Conservation (phyloP, 2,329 filamentous ascomycete genomes). For the Coniochaeta sp. region DNA sequence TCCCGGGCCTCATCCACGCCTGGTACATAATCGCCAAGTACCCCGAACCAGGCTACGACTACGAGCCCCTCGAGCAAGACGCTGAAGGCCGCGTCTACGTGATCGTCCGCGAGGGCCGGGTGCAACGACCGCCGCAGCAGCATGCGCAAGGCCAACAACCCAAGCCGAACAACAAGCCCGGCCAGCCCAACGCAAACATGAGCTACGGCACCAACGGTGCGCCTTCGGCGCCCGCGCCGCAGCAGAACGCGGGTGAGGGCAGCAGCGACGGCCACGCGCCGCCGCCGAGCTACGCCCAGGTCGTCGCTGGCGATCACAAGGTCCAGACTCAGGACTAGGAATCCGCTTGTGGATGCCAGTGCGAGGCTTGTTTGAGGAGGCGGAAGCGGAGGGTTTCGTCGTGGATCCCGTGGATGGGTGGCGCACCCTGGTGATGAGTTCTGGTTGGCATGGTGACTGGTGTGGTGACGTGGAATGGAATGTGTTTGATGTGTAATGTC, state of each 20-base stretch:
- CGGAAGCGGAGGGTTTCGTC: conserved; percentile 6
- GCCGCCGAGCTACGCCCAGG: conserved; percentile 85
- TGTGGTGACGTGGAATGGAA: background rate
- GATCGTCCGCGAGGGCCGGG: conserved; percentile 56
- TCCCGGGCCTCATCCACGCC: conserved; percentile 86
- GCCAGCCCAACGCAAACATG: conserved; percentile 6
- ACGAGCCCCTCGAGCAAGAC: conserved; percentile 54
- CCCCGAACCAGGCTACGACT: conserved; percentile 67
- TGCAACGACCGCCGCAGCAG: conserved; percentile 18
- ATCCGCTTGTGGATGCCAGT: conserved; percentile 1
- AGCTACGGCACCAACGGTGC: conserved; percentile 5
- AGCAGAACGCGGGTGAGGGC: conserved; percentile 15
- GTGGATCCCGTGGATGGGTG: conserved; percentile 11
- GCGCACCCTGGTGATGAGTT: background rate
- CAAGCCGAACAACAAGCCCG: conserved; percentile 14
- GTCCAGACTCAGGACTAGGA: conserved; percentile 60
- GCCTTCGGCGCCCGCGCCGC: conserved; percentile 15
- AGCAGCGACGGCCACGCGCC: conserved; percentile 35
- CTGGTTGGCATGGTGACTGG: background rate
- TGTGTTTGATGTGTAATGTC: background rate
- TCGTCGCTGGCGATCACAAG: conserved; percentile 85
- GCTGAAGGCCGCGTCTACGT: conserved; percentile 63
- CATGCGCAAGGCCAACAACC: conserved; percentile 11
- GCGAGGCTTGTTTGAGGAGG: background rate
- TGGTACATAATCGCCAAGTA: conserved; percentile 97